Evolutionary conservation across 352 stramenopile species (phyloP), one percentile per base, ranked within the genome.

Genomic region (Phytophthora hybrid): DNA sequence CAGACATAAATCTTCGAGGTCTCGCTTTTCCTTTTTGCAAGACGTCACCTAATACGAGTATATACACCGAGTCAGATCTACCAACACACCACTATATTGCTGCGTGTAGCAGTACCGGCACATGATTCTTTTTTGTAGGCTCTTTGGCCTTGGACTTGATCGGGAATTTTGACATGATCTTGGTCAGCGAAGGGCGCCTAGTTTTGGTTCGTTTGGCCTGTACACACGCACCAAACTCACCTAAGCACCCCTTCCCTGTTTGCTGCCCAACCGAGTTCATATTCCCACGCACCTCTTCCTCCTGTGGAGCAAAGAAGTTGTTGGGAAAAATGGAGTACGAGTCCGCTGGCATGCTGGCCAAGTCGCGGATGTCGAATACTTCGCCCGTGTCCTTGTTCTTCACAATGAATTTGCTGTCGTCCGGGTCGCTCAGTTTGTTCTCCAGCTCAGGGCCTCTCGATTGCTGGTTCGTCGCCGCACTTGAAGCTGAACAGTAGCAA

Each of bases 371-470:
- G 60, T 93, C 88, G 63, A 84, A 95, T 18, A 91, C 80, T 64
- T 95, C 88, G 8, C 88, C 88, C 8, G 88, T 95, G 78, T 95
- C 88, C 54, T 93, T 91, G 71, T 95, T 95, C 41, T 89, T 89
- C 11, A 93, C 88, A 32, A 91, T 83, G 52, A 84, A 95, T 52
- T 93, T 92, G 56, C 86, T 83, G 51, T 93, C 84, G 21, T 76
- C 76, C 13, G 62, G 23, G 61, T 64, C 69, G 13, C 51, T 58
- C 9, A n/a, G 10, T 21, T 82, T 79, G 19, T 66, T 73, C 29
- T 67, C 57, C 16, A 69, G 34, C 10, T 71, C 69, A 16, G 19
- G 56, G 2, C 26, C 53, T 51, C 53, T 14, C 7, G 51, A 56
- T 59, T 47, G 55, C 47, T 62, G 21, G 23, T 74, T 76, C 13